Evolutionary conservation across 768 basidiomycete species (phyloP).

Genomic region (Hemileccinum rubropunctum): DNA sequence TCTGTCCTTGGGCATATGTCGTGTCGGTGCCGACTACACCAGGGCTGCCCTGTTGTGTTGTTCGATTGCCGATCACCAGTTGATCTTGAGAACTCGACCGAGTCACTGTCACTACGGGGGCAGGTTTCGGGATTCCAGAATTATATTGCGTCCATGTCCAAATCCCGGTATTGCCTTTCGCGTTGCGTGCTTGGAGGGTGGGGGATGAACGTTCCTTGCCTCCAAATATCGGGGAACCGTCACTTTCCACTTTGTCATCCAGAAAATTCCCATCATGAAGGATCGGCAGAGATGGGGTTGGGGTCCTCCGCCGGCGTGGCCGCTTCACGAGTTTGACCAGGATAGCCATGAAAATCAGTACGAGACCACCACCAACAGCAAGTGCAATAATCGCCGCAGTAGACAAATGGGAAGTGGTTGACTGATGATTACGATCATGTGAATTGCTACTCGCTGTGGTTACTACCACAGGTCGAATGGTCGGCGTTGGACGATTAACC

Average conservation of each 20-base stretch:
- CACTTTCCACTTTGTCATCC: slow-evolving; percentile 42
- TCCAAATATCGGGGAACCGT: slow-evolving; percentile 76
- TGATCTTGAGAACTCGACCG: slow-evolving; percentile 22
- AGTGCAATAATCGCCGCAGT: slow-evolving; percentile 51
- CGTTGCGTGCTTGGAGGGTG: slow-evolving; percentile 24
- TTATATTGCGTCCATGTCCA: slow-evolving; percentile 62
- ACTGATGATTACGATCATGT: slow-evolving; percentile 9
- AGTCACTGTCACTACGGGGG: slow-evolving; percentile 22
- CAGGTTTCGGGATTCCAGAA: slow-evolving; percentile 33
- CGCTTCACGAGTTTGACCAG: slow-evolving; percentile 46
- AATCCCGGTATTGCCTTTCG: slow-evolving; percentile 40
- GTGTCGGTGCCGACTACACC: slow-evolving; percentile 4
- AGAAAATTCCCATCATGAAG: slow-evolving; percentile 54
- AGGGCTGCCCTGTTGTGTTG: slow-evolving; percentile 6
- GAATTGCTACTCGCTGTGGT: neutral
- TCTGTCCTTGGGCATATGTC: slow-evolving; percentile 14
- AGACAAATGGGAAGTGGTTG: slow-evolving; percentile 37
- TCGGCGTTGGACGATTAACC: slow-evolving; percentile 1
- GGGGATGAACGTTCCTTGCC: slow-evolving; percentile 61
- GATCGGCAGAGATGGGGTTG: slow-evolving; percentile 74
- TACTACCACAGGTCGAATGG: slow-evolving; percentile 2
- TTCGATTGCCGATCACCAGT: slow-evolving; percentile 6
- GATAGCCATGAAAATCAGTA: slow-evolving; percentile 48
- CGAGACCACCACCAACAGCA: slow-evolving; percentile 47
- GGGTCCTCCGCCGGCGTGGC: slow-evolving; percentile 51